phyloP scores from a whole-genome alignment of 169 alveolate species.

The Sarcocystis neurona region DNA sequence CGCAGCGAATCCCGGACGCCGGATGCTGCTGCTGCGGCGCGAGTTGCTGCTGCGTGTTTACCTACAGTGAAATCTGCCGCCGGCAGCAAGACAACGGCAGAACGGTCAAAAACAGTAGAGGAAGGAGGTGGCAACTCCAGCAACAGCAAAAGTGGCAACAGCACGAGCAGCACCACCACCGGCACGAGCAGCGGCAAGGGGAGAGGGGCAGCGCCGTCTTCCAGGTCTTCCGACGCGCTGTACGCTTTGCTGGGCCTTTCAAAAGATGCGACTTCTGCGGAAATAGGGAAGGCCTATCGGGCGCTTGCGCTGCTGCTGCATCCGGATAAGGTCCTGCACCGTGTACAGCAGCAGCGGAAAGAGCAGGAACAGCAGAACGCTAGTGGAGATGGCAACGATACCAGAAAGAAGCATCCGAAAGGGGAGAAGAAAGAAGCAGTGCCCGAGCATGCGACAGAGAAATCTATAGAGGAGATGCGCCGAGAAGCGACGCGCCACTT shows the following conservation, averaged over 20 bases:
- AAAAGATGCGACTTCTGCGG: constrained; percentile 71
- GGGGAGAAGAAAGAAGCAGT: background rate
- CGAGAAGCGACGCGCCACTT: constrained; percentile 56
- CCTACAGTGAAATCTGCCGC: no score
- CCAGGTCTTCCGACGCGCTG: no score
- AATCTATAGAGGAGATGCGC: background rate
- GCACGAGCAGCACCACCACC: background rate
- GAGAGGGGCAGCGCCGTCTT: background rate
- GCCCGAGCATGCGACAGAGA: background rate
- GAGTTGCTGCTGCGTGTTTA: no score
- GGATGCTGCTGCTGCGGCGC: no score
- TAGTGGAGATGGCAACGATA: no score
- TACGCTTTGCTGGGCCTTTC: constrained; percentile 68
- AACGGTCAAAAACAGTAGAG: background rate
- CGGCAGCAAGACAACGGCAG: no score
- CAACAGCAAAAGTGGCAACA: background rate
- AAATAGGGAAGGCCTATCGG: constrained; percentile 84
- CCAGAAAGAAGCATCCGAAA: no score
- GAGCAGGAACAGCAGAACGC: background rate
- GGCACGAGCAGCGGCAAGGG: background rate
- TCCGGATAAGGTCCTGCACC: constrained; percentile 85
- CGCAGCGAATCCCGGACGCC: no score
- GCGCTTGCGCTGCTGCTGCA: constrained; percentile 82
- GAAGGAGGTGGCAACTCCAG: background rate
- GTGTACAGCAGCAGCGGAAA: constrained; percentile 16